phyloP scores from a whole-genome alignment of 371 early-diverging fungal species.

The Syncephalastrum monosporum region DNA sequence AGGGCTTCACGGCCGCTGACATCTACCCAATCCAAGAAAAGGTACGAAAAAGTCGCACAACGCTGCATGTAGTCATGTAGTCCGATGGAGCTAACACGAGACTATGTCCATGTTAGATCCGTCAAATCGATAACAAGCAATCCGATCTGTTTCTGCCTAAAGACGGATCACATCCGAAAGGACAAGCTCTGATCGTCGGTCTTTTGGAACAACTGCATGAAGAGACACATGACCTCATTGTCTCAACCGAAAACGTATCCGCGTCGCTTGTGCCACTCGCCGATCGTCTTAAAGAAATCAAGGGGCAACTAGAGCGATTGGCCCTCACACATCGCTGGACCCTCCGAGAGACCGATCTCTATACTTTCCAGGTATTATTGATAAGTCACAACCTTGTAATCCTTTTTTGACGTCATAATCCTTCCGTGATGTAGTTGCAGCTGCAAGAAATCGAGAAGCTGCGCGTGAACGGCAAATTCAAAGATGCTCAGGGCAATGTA shows the following conservation, averaged over 20 bases:
- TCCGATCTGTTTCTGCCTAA: constrained; percentile 55
- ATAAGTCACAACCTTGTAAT: neutral
- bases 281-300: constrained; percentile 73
- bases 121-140: constrained; percentile 66
- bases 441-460: constrained; percentile 70
- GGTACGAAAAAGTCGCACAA: constrained; percentile 12
- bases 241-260: constrained; percentile 71
- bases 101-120: constrained; percentile 30
- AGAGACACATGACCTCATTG: constrained; percentile 76
- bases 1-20: constrained; percentile 44
- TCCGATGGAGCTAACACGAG: neutral
- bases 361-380: constrained; percentile 65
- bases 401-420: neutral
- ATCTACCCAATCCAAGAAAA: constrained; percentile 61
- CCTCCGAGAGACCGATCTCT: constrained; percentile 78
- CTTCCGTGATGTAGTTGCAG: constrained; percentile 44
- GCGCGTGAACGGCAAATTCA: constrained; percentile 71
- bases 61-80: neutral
- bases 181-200: constrained; percentile 83
- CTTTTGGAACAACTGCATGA: constrained; percentile 83
- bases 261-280: constrained; percentile 69
- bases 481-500: constrained; percentile 59
- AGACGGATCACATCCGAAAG: constrained; percentile 61
- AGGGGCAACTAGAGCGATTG: constrained; percentile 69
- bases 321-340: constrained; percentile 83